Conservation (phyloP, 176 grass and related monocot species). For the Triticum dicoccoides region DNA sequence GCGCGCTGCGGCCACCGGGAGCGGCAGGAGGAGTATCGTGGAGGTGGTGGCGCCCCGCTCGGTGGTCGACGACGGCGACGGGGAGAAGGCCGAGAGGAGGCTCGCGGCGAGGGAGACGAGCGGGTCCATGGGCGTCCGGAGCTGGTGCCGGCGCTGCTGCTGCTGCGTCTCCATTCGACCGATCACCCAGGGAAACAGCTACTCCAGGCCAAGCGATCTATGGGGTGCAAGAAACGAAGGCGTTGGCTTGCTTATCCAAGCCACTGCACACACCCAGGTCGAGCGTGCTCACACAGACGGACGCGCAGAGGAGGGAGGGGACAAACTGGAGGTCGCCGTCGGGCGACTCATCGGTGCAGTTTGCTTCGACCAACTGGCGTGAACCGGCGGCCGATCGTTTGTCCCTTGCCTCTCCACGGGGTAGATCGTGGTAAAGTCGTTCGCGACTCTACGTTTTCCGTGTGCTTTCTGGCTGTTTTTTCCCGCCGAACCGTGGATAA, state of each 20-base stretch:
- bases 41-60: neutral
- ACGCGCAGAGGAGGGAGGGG: neutral
- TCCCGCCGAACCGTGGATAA: neutral
- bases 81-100: slow-evolving; percentile 27
- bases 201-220: neutral
- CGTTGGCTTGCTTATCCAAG: neutral
- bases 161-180: slow-evolving; percentile 20
- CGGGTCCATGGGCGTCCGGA: slow-evolving; percentile 33
- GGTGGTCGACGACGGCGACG: neutral
- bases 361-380: neutral
- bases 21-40: slow-evolving; percentile 32
- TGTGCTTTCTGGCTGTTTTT: neutral
- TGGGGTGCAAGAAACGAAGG: neutral
- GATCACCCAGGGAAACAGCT: neutral
- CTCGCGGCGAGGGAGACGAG: slow-evolving; percentile 24
- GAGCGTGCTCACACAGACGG: neutral
- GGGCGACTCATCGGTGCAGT: neutral
- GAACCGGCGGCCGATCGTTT: too few species aligned
- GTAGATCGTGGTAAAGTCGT: neutral
- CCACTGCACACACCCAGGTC: neutral
- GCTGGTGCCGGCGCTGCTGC: slow-evolving; percentile 5
- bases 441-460: neutral
- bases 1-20: slow-evolving; percentile 24
- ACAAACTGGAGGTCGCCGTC: neutral
- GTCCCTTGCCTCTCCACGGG: neutral